Evolutionary conservation across 192 early-diverging fungal genomes (phyloP).

Genomic region (Entomortierella parvispora): DNA sequence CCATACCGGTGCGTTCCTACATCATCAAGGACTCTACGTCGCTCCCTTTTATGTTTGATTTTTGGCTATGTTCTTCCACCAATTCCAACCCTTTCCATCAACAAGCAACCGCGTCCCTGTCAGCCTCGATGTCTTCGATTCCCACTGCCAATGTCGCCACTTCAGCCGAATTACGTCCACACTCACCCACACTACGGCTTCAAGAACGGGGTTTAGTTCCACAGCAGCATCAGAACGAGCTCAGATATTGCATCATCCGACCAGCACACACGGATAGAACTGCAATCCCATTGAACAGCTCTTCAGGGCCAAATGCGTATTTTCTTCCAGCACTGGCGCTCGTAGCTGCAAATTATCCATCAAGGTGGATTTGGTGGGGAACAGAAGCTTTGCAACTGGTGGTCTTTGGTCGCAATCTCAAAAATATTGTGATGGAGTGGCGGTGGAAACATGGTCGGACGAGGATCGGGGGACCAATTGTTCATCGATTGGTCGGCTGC

Average conservation of each 20-base stretch:
- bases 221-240: slow-evolving; percentile 16
- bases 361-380: slow-evolving; percentile 45
- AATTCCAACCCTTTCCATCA: slow-evolving; percentile 1
- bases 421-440: slow-evolving; percentile 49
- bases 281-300: slow-evolving; percentile 11
- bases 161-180: slow-evolving; percentile 16
- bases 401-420: slow-evolving; percentile 40
- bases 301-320: slow-evolving; percentile 18
- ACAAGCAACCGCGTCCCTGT: too few species aligned
- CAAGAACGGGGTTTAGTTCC: slow-evolving; percentile 22
- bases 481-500: slow-evolving; percentile 20
- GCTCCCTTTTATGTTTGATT: slow-evolving; percentile 31
- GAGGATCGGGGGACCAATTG: slow-evolving; percentile 30
- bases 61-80: slow-evolving; percentile 24
- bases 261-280: slow-evolving; percentile 34
- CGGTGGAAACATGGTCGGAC: slow-evolving; percentile 32
- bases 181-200: slow-evolving; percentile 9
- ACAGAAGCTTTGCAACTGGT: slow-evolving; percentile 43
- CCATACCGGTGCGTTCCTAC: slow-evolving; percentile 34
- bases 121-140: too few species aligned
- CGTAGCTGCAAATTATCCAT: slow-evolving; percentile 25
- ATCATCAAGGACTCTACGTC: slow-evolving; percentile 29
- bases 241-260: slow-evolving; percentile 42
- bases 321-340: slow-evolving; percentile 34
- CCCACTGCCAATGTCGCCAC: too few species aligned